These are phyloP conservation scores for Coelastrella sp. DNA, from an alignment of 139 green algal species.

Conservation along the genomic window DNA sequence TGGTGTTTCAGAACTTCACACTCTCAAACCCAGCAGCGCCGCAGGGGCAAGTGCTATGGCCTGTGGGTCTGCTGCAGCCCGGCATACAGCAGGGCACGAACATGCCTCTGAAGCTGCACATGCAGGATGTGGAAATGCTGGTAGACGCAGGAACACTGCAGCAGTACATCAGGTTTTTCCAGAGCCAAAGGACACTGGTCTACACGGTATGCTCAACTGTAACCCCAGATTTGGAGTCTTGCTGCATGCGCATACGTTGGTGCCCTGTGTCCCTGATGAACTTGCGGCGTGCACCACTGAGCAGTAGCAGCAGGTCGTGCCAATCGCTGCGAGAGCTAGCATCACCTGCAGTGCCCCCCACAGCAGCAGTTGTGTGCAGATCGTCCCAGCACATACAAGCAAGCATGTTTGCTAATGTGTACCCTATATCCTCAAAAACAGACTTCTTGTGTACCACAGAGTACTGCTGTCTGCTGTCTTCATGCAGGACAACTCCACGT, in stretches of 20 bases:
- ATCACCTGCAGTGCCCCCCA: too few relatives aligned
- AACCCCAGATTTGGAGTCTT: background rate
- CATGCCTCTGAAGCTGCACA: background rate
- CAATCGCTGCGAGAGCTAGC: too few relatives aligned
- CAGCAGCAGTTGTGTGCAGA: too few relatives aligned
- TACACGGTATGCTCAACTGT: constrained; percentile 10
- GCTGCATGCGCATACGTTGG: background rate
- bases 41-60: constrained; percentile 27
- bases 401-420: too few relatives aligned
- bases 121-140: constrained; percentile 7
- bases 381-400: too few relatives aligned
- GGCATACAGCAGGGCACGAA: constrained; percentile 1
- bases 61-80: background rate
- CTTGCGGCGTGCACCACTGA: too few relatives aligned
- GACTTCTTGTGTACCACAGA: background rate
- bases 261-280: too few relatives aligned
- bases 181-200: background rate
- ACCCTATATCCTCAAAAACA: too few relatives aligned
- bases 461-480: background rate
- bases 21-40: background rate
- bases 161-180: background rate
- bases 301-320: too few relatives aligned
- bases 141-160: background rate
- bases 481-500: constrained; percentile 35
- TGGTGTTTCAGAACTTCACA: constrained; percentile 39